Percentiles rank a stretch among this genome's conserved stretches.
phyloP scores from a whole-genome alignment of 495 filamentous ascomycete species.

The Xylaria acuta region DNA sequence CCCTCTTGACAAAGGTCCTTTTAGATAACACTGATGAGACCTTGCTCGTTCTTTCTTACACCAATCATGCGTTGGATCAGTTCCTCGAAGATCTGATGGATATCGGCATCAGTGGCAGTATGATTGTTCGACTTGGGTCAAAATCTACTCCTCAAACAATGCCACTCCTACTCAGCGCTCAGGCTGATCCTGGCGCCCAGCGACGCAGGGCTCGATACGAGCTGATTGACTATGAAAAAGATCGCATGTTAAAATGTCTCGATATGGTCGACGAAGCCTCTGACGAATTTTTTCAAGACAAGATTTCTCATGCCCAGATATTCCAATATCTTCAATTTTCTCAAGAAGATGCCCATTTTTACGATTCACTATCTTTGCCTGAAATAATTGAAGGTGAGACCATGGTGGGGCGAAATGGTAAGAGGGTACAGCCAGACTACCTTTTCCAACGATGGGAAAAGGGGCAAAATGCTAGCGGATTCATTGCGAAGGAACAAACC shows the following conservation, averaged over 20 bases:
- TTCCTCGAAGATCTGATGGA: constrained; percentile 73
- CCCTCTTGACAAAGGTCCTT: constrained; percentile 66
- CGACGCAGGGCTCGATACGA: constrained; percentile 40
- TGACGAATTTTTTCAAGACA: constrained; percentile 1
- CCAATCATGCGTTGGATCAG: constrained; percentile 80
- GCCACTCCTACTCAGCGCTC: constrained; percentile 55
- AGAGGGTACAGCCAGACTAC: constrained; percentile 54
- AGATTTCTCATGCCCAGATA: constrained; percentile 40
- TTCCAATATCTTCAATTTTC: constrained; percentile 71
- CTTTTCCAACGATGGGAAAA: constrained; percentile 63
- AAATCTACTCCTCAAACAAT: constrained; percentile 62
- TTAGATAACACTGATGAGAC: constrained; percentile 56
- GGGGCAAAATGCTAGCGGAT: constrained; percentile 55
- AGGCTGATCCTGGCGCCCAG: constrained; percentile 31
- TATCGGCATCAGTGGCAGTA: constrained; percentile 59
- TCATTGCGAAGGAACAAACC: constrained; percentile 36
- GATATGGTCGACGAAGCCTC: constrained; percentile 28
- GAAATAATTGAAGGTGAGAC: constrained; percentile 49
- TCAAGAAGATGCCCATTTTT: constrained; percentile 58
- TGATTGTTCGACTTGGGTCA: constrained; percentile 71
- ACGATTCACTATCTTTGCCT: constrained; percentile 60
- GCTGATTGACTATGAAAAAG: constrained; percentile 49
- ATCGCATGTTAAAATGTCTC: constrained; percentile 32
- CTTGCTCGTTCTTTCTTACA: constrained; percentile 67
- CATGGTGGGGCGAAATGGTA: constrained; percentile 54